These are phyloP conservation scores for Linum tenue DNA, from an alignment of 345 rosid genomes.

Conservation along the genomic window DNA sequence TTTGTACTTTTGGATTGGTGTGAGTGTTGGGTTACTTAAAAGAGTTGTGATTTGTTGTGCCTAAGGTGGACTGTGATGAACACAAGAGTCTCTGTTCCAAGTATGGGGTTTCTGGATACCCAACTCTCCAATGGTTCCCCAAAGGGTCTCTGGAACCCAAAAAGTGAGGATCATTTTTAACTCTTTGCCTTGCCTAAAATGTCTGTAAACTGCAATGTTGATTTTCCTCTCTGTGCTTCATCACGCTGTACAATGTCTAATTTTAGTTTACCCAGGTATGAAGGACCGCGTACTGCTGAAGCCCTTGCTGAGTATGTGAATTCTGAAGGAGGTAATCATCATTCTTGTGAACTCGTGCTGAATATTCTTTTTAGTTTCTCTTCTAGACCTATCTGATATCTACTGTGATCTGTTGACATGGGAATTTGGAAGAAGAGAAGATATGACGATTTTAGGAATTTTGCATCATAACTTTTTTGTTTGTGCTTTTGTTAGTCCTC, in stretches of 20 bases:
- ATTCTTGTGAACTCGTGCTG: neutral
- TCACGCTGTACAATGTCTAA: neutral
- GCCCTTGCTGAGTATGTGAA: slow-evolving; percentile 80
- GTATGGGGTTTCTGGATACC: slow-evolving; percentile 89
- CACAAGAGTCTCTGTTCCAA: slow-evolving; percentile 85
- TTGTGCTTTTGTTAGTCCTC: neutral
- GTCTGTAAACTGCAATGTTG: neutral
- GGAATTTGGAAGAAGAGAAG: neutral
- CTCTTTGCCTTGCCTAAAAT: neutral
- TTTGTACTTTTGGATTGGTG: neutral
- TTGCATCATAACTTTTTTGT: neutral
- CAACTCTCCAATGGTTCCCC: slow-evolving; percentile 93
- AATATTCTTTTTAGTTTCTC: neutral
- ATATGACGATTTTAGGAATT: neutral
- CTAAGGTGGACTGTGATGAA: slow-evolving; percentile 94
- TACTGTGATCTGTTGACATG: neutral
- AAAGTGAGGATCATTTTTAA: slow-evolving; percentile 45
- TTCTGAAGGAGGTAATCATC: slow-evolving; percentile 71
- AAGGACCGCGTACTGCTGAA: slow-evolving; percentile 83
- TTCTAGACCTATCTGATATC: neutral
- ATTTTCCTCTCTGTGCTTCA: neutral
- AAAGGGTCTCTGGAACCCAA: slow-evolving; percentile 92
- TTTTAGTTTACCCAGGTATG: slow-evolving; percentile 41
- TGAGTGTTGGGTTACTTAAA: neutral
- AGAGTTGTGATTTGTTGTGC: slow-evolving; percentile 14